phyloP scores from a whole-genome alignment of 2,329 filamentous ascomycete genomes.

The Cadophora sp. region DNA sequence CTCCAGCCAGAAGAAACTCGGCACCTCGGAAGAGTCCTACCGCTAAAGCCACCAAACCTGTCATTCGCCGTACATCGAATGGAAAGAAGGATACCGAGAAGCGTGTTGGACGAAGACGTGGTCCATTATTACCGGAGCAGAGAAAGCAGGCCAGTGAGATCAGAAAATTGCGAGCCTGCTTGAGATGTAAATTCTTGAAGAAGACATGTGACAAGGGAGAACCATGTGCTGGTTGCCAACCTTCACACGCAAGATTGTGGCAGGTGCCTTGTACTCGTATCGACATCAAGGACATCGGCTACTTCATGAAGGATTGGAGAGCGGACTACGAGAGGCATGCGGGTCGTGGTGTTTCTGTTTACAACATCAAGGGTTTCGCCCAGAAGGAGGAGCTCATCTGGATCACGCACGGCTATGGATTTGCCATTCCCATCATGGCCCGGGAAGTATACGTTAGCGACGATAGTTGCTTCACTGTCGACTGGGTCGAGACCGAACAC shows the following conservation, averaged over 20 bases:
- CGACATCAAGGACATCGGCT: slow-evolving; percentile 97
- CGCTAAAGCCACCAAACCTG: slow-evolving; percentile 82
- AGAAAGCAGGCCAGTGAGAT: slow-evolving; percentile 97
- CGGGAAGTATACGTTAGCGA: slow-evolving; percentile 93
- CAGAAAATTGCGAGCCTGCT: slow-evolving; percentile 88
- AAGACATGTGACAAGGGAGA: slow-evolving; percentile 99
- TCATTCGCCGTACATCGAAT: slow-evolving; percentile 76
- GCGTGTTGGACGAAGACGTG: slow-evolving; percentile 88
- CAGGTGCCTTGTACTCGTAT: slow-evolving; percentile 97
- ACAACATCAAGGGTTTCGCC: slow-evolving; percentile 88
- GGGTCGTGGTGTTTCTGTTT: slow-evolving; percentile 85
- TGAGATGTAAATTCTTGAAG: slow-evolving; percentile 98
- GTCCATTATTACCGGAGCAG: slow-evolving; percentile 90
- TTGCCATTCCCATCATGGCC: slow-evolving; percentile 89
- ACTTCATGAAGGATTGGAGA: slow-evolving; percentile 99
- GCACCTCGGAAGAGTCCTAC: slow-evolving; percentile 66
- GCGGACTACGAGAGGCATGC: slow-evolving; percentile 94
- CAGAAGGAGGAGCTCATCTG: slow-evolving; percentile 76
- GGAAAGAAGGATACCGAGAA: slow-evolving; percentile 88
- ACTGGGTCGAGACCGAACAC: slow-evolving; percentile 87
- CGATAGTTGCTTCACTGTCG: slow-evolving; percentile 89
- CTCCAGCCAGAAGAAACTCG: slow-evolving; percentile 71
- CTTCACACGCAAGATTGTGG: slow-evolving; percentile 94
- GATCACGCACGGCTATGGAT: slow-evolving; percentile 96
- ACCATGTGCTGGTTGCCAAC: slow-evolving; percentile 93